A percentile compares a stretch with the other conserved stretches of the same genome.
Conservation (phyloP, 208 protist species). For the Crithidia bombi region DNA sequence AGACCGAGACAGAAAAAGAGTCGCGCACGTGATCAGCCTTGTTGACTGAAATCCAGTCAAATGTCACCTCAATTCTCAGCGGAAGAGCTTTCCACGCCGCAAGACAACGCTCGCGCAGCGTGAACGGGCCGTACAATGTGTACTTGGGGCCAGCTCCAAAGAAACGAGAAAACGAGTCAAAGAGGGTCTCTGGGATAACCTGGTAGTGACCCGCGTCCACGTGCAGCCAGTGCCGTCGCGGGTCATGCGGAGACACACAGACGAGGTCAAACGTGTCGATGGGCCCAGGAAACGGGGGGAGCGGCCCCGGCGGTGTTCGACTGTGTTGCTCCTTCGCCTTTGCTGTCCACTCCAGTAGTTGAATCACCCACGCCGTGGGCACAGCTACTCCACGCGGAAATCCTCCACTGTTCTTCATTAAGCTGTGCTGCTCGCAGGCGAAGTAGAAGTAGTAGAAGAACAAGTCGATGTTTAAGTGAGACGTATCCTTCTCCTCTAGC, state of each 20-base stretch:
- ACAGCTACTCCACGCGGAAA: constrained; percentile 54
- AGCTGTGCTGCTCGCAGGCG: constrained; percentile 46
- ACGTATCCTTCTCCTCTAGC: constrained; percentile 28
- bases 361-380: constrained; percentile 61
- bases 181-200: constrained; percentile 75
- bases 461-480: constrained; percentile 33
- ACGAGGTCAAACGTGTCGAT: constrained; percentile 69
- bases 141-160: constrained; percentile 79
- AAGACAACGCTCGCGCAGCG: constrained; percentile 35
- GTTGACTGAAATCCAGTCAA: constrained; percentile 31
- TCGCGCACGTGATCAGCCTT: constrained; percentile 16
- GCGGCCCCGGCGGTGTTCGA: not conserved
- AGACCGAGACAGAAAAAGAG: constrained; percentile 35
- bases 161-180: constrained; percentile 50
- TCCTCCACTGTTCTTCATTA: constrained; percentile 44
- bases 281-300: constrained; percentile 46
- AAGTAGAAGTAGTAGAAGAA: constrained; percentile 68
- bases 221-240: constrained; percentile 52
- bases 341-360: constrained; percentile 45
- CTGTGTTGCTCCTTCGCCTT: constrained; percentile 19
- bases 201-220: constrained; percentile 36
- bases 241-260: constrained; percentile 35
- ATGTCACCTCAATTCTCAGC: constrained; percentile 38
- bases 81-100: constrained; percentile 32
- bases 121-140: constrained; percentile 53